phyloP scores from a whole-genome alignment of 805 yeast genomes.

The Wickerhamomyces xylosicus region DNA sequence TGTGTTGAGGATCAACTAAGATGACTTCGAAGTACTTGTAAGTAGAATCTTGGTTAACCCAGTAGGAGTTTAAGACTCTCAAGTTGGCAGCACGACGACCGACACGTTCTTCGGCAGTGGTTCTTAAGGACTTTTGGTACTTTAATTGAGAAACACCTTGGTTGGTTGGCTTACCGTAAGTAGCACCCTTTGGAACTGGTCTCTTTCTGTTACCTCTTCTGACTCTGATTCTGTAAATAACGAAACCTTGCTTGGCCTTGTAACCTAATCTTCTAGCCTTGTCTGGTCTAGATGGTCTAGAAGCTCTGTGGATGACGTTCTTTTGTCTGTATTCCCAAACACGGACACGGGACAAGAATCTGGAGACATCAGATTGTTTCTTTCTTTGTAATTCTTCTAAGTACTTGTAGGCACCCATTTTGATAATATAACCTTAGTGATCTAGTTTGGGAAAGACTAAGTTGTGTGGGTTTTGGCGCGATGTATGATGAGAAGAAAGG shows the following conservation, averaged over 20 bases:
- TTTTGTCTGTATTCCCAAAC: conserved; percentile 99
- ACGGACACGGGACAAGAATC: conserved; percentile 99
- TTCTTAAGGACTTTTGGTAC: conserved; percentile 96
- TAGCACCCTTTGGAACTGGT: conserved; percentile 99
- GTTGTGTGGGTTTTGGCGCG: too few relatives aligned
- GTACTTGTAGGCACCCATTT: conserved; percentile 99
- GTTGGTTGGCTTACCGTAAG: conserved; percentile 99
- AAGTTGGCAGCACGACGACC: conserved; percentile 98
- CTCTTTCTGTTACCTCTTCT: conserved; percentile 99
- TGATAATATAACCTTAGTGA: conserved; percentile 1
- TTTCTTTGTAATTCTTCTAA: conserved; percentile 98
- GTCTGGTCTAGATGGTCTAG: conserved; percentile 99
- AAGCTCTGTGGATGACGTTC: conserved; percentile 96
- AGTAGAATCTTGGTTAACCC: conserved; percentile 99
- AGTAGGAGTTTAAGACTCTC: conserved; percentile 99
- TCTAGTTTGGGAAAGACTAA: neutral
- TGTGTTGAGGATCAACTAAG: conserved; percentile 94
- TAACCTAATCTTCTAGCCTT: conserved; percentile 99
- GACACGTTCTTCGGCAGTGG: conserved; percentile 99
- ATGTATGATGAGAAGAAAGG: too few relatives aligned
- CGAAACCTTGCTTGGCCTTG: conserved; percentile 99
- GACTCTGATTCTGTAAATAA: conserved; percentile 96
- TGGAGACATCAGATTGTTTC: conserved; percentile 99
- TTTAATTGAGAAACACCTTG: conserved; percentile 99
- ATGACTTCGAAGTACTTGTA: conserved; percentile 99